These are phyloP conservation scores for Irineochytrium annulatum DNA, from an alignment of 192 early-diverging fungal genomes.

Conservation along the genomic window DNA sequence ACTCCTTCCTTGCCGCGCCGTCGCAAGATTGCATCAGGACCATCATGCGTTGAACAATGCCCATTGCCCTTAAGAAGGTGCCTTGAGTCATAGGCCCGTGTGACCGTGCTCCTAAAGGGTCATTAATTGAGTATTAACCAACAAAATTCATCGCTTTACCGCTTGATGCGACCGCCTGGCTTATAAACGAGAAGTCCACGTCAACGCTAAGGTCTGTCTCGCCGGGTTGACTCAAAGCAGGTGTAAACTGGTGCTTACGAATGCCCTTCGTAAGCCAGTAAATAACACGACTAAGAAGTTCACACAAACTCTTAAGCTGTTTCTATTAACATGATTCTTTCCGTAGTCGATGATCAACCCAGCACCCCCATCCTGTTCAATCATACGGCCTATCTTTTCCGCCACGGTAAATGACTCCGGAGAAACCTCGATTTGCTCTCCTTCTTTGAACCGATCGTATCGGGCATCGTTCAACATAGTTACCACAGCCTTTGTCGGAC, in stretches of 20 bases:
- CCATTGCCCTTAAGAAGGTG: slow-evolving; percentile 67
- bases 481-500: slow-evolving; percentile 48
- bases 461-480: slow-evolving; percentile 13
- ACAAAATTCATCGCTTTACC: too few species aligned
- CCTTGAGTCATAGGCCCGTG: slow-evolving; percentile 80
- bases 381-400: slow-evolving; percentile 63
- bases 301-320: slow-evolving; percentile 68
- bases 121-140: background rate
- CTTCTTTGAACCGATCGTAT: slow-evolving; percentile 56
- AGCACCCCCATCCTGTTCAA: slow-evolving; percentile 63
- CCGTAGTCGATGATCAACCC: slow-evolving; percentile 91
- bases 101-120: slow-evolving; percentile 1
- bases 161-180: too few species aligned
- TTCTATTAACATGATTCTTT: slow-evolving; percentile 64
- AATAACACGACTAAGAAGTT: background rate
- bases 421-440: slow-evolving; percentile 77
- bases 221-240: slow-evolving; percentile 77
- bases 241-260: slow-evolving; percentile 71
- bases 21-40: slow-evolving; percentile 63
- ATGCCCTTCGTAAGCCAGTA: slow-evolving; percentile 59
- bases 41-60: slow-evolving; percentile 70
- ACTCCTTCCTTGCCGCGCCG: slow-evolving; percentile 45
- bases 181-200: slow-evolving; percentile 71
- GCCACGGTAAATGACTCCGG: slow-evolving; percentile 71
- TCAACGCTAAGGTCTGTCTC: slow-evolving; percentile 85